A percentile compares a stretch with the other conserved stretches of the same genome.
phyloP scores from a whole-genome alignment of 305 asterid species.

The Rubia peregrina region DNA sequence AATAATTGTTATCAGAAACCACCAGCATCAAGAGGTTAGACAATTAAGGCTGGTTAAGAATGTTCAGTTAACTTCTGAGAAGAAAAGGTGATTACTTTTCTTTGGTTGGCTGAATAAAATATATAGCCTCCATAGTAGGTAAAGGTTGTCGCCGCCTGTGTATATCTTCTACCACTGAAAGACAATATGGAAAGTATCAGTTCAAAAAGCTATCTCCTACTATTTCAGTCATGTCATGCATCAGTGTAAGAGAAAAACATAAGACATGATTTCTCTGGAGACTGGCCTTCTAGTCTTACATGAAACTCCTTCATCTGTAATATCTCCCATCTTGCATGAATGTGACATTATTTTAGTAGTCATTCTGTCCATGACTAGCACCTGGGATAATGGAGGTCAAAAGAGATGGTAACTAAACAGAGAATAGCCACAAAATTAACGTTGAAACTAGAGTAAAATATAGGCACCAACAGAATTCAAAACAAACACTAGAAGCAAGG shows the following conservation, averaged over 20 bases:
- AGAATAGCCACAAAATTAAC: not conserved
- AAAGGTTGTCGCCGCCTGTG: constrained; percentile 92
- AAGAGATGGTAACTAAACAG: constrained; percentile 9
- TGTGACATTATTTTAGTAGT: constrained; percentile 94
- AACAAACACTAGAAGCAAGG: not conserved
- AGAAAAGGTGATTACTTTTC: constrained; percentile 59
- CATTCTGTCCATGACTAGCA: constrained; percentile 94
- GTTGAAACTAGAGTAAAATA: constrained; percentile 5
- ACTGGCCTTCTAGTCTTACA: constrained; percentile 84
- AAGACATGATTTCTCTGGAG: constrained; percentile 23
- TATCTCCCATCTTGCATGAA: constrained; percentile 98
- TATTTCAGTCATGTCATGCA: not conserved
- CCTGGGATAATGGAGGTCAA: constrained; percentile 48
- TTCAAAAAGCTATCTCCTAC: constrained; percentile 8
- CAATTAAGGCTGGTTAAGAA: not conserved
- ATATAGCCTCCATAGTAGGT: constrained; percentile 97
- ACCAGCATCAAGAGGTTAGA: not conserved
- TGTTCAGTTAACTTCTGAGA: constrained; percentile 5
- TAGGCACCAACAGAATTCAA: not conserved
- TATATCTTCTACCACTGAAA: constrained; percentile 99
- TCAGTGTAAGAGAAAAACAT: not conserved
- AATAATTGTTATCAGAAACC: not conserved
- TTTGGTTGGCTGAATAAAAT: constrained; percentile 92
- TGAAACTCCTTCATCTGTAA: constrained; percentile 99
- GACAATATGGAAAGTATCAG: constrained; percentile 26